A percentile compares a stretch with the other conserved stretches of the same genome.
Evolutionary conservation across 2,329 filamentous ascomycete genomes (phyloP).

Genomic region (Fusarium albidum): DNA sequence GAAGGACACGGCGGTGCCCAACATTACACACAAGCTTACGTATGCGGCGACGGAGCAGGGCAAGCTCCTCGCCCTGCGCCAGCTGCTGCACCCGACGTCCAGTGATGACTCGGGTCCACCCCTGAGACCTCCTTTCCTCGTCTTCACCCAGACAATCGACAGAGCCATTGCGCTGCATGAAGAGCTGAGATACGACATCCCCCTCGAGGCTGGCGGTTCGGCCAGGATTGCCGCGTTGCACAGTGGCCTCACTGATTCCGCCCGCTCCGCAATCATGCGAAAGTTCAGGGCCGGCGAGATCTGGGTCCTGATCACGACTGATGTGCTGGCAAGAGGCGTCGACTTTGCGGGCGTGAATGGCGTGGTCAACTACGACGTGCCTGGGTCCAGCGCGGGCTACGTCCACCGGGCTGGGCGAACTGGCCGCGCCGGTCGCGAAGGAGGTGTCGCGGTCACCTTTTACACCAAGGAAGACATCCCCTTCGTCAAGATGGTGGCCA

Average conservation of each 20-base stretch:
- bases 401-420: slow-evolving; percentile 94
- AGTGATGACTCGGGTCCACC: slow-evolving; percentile 62
- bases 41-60: slow-evolving; percentile 94
- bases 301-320: slow-evolving; percentile 96
- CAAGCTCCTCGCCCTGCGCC: slow-evolving; percentile 89
- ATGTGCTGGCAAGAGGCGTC: slow-evolving; percentile 88
- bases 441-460: slow-evolving; percentile 89
- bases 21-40: slow-evolving; percentile 85
- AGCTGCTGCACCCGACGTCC: slow-evolving; percentile 81
- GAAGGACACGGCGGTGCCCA: slow-evolving; percentile 94
- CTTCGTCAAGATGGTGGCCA: slow-evolving; percentile 88
- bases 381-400: slow-evolving; percentile 87
- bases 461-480: slow-evolving; percentile 96
- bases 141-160: slow-evolving; percentile 96
- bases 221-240: slow-evolving; percentile 89
- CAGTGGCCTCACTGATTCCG: slow-evolving; percentile 79
- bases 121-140: slow-evolving; percentile 86
- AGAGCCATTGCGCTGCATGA: slow-evolving; percentile 86
- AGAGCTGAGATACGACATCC: slow-evolving; percentile 94
- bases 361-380: slow-evolving; percentile 97
- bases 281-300: slow-evolving; percentile 91
- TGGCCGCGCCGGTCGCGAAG: slow-evolving; percentile 84
- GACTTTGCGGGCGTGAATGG: slow-evolving; percentile 96
- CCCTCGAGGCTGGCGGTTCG: slow-evolving; percentile 83
- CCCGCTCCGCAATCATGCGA: slow-evolving; percentile 83